These are phyloP conservation scores for Globisporangium yorkense DNA, from an alignment of 352 stramenopile genomes.

Conservation along the genomic window DNA sequence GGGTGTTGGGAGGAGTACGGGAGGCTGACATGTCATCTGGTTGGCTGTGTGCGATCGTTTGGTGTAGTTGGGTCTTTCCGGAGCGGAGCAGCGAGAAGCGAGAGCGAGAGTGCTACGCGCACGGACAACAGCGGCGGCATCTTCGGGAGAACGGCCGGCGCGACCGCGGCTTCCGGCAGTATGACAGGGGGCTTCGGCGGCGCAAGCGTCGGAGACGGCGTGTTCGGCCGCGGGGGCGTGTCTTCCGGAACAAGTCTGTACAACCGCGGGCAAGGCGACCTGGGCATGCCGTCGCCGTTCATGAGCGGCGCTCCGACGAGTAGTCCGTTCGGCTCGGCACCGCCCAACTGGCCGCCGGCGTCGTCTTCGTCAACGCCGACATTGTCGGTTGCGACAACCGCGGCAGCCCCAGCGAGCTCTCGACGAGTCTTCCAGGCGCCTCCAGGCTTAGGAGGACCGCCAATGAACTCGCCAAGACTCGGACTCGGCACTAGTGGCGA, in stretches of 20 bases:
- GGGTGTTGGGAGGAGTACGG: not conserved
- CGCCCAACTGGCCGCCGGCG: constrained; percentile 16
- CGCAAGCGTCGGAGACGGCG: constrained; percentile 7
- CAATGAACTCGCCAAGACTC: constrained; percentile 2
- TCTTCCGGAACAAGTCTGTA: constrained; percentile 4
- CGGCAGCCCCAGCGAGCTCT: constrained; percentile 14
- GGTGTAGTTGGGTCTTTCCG: constrained; percentile 8
- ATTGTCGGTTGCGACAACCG: constrained; percentile 11
- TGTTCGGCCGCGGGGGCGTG: constrained; percentile 19
- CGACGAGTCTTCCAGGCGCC: constrained; percentile 39
- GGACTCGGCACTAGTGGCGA: constrained; percentile 6
- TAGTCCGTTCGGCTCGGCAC: not conserved
- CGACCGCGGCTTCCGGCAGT: not conserved
- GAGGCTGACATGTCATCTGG: not conserved
- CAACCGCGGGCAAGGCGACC: not conserved
- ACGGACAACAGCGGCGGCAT: constrained; percentile 3
- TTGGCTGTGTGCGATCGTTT: not conserved
- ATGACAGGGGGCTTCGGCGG: not conserved
- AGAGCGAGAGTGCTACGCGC: constrained; percentile 5
- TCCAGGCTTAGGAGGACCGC: constrained; percentile 32
- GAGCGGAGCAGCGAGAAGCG: not conserved
- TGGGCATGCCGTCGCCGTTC: constrained; percentile 10
- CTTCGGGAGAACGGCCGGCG: constrained; percentile 5
- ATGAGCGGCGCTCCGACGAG: constrained; percentile 1
- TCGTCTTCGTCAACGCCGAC: constrained; percentile 3